Percentiles rank a stretch among this genome's conserved stretches.
Evolutionary conservation across 1,139 yeast species (phyloP).

Genomic region (Candida glucosophila): DNA sequence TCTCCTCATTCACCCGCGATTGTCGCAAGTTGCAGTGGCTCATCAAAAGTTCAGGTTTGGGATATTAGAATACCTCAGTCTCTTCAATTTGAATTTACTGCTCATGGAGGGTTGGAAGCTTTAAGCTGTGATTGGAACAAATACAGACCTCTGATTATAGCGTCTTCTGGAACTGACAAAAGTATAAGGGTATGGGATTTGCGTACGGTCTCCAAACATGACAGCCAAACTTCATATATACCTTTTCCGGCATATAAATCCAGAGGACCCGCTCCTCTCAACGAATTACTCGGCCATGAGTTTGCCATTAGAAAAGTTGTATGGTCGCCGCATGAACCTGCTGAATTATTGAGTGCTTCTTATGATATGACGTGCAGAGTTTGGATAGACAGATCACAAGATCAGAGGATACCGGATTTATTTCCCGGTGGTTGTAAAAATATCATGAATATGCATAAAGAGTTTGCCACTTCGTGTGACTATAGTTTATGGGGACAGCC

Average conservation of each 20-base stretch:
- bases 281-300: constrained; percentile 80
- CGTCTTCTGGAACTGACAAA: constrained; percentile 88
- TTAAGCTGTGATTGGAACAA: constrained; percentile 86
- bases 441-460: constrained; percentile 66
- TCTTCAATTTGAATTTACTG: constrained; percentile 51
- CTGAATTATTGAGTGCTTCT: constrained; percentile 64
- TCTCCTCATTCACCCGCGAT: constrained; percentile 80
- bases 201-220: constrained; percentile 50
- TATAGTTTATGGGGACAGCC: constrained; percentile 96
- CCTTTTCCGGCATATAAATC: constrained; percentile 37
- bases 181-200: constrained; percentile 81
- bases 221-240: constrained; percentile 26
- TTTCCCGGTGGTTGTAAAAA: constrained; percentile 37
- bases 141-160: constrained; percentile 68
- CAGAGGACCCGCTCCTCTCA: constrained; percentile 61
- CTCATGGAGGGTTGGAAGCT: constrained; percentile 77
- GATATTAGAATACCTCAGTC: constrained; percentile 68
- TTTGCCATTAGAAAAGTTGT: constrained; percentile 74
- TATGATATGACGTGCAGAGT: constrained; percentile 89
- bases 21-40: constrained; percentile 70
- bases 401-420: constrained; percentile 33
- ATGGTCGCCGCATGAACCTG: constrained; percentile 86
- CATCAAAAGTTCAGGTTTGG: constrained; percentile 74
- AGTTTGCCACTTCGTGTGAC: constrained; percentile 91
- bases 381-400: constrained; percentile 69